Evolutionary conservation across 371 early-diverging fungal species (phyloP), one percentile per base, ranked within the genome.

Genomic region (Apophysomyces elegans): DNA sequence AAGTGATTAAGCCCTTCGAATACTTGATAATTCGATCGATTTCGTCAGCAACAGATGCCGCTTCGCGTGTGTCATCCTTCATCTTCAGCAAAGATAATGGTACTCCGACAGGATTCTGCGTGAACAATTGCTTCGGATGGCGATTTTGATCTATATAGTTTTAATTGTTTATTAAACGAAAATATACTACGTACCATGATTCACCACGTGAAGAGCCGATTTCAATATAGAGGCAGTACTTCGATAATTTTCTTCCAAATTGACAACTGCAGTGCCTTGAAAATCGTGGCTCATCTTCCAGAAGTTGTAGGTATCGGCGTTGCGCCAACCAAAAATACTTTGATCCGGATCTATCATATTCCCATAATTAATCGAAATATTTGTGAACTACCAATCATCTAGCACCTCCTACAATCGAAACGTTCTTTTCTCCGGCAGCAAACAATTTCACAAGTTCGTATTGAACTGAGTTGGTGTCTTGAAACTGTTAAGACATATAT

Each of bases 261-360:
- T 67, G 16, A 84, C 75, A 2, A 67, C 59, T 11, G 62, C 64
- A 5, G 74, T 73, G 7, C 71, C 71, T 1, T 71, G 69, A 64
- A 78, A 89, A 11, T 74, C 72, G 1, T 61, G 58, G 13, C 73
- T 64, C 73, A 89, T 85, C 14, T 79, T 78, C 8, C 58, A 37
- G 58, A 88, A 87, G 67, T 89, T 89, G 46, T 72, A 78, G 18
- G 78, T 72, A 12, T 85, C 83, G 0, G 89, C 90, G 32, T 79
- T 79, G 38, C 90, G 74, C 77, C 86, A 90, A 5, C 85, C 84
- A 67, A 83, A 90, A 41, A 90, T 89, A 50, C 86, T 85, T 69
- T 89, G 90, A 61, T 86, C 83, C 11, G 79, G 83, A 65, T 83
- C 83, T 79, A 65, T 57, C 44, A n/a, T 16, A 56, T 37, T 13